phyloP scores from a whole-genome alignment of 495 filamentous ascomycete species.

The Lophiotrema nucula region DNA sequence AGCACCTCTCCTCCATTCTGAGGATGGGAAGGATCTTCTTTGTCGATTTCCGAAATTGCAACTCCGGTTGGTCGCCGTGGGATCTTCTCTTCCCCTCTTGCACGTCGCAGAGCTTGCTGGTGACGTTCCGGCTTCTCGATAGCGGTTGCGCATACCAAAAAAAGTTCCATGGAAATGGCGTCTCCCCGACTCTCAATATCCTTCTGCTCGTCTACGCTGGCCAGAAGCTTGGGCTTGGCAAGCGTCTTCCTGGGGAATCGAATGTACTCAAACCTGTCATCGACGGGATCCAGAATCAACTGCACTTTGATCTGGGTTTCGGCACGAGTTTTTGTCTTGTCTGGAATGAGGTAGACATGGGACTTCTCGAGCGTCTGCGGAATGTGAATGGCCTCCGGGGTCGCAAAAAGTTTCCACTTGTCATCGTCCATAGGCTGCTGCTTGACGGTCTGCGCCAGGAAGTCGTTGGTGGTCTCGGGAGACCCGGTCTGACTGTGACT shows the following conservation, averaged over 20 bases:
- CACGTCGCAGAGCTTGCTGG: constrained; percentile 16
- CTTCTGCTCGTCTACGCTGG: constrained; percentile 11
- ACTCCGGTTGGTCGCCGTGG: constrained; percentile 1
- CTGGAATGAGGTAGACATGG: constrained; percentile 1
- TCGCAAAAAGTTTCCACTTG: background rate
- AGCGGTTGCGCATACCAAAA: constrained; percentile 21
- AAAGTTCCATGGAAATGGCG: constrained; percentile 4
- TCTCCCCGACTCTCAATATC: constrained; percentile 1
- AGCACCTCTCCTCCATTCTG: constrained; percentile 26
- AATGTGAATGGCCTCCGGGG: constrained; percentile 13
- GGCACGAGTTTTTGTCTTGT: constrained; percentile 28
- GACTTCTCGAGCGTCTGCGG: constrained; percentile 4
- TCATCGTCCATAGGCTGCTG: background rate
- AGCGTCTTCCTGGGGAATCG: constrained; percentile 24
- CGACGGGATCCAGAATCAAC: constrained; percentile 21
- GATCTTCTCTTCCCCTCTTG: constrained; percentile 3
- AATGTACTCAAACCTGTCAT: constrained; percentile 1
- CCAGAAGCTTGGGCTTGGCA: constrained; percentile 26
- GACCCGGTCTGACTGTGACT: constrained; percentile 19
- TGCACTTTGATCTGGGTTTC: constrained; percentile 27
- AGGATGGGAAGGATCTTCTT: constrained; percentile 23
- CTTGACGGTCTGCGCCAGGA: background rate
- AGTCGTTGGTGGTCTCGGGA: constrained; percentile 7
- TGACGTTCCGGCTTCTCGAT: constrained; percentile 10
- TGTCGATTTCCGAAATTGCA: constrained; percentile 14